Evolutionary conservation across 2,329 filamentous ascomycete species (phyloP).

Genomic region (Hypoxylon sp.): DNA sequence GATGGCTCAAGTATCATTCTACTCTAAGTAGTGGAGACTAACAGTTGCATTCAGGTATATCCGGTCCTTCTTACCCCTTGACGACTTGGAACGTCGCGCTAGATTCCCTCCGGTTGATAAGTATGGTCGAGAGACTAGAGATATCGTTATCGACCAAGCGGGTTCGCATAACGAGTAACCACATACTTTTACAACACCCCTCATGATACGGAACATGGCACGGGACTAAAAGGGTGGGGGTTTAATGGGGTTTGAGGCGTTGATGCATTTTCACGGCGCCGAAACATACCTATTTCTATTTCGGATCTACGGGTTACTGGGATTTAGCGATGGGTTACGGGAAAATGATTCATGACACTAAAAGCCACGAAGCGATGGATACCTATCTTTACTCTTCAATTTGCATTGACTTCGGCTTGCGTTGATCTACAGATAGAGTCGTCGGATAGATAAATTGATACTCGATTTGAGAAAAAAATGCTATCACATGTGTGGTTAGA

Average conservation of each 20-base stretch:
- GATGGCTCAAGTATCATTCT: slow-evolving; percentile 49
- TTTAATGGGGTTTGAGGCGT: slow-evolving; percentile 15
- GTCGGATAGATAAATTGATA: slow-evolving; percentile 29
- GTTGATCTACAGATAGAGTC: slow-evolving; percentile 16
- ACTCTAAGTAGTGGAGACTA: slow-evolving; percentile 40
- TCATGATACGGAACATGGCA: slow-evolving; percentile 7
- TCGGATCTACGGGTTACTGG: slow-evolving; percentile 3
- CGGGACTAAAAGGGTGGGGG: not conserved
- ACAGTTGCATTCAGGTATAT: slow-evolving; percentile 75
- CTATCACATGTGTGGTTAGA: slow-evolving; percentile 13
- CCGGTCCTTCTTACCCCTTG: slow-evolving; percentile 83
- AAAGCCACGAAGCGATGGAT: slow-evolving; percentile 25
- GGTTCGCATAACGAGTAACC: slow-evolving; percentile 61
- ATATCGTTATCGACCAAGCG: slow-evolving; percentile 60
- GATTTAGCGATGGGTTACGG: slow-evolving; percentile 44
- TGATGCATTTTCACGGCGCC: slow-evolving; percentile 34
- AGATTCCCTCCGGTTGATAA: slow-evolving; percentile 77
- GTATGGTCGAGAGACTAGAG: slow-evolving; percentile 65
- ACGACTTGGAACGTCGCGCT: slow-evolving; percentile 83
- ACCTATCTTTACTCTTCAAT: slow-evolving; percentile 29
- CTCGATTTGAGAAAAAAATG: not conserved
- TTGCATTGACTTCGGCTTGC: slow-evolving; percentile 1
- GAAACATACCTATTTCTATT: slow-evolving; percentile 9
- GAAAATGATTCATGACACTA: slow-evolving; percentile 26
- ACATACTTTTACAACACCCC: not conserved